Evolutionary conservation across 176 grass and related monocot genomes (phyloP).

Genomic region (Tillandsia leiboldiana): DNA sequence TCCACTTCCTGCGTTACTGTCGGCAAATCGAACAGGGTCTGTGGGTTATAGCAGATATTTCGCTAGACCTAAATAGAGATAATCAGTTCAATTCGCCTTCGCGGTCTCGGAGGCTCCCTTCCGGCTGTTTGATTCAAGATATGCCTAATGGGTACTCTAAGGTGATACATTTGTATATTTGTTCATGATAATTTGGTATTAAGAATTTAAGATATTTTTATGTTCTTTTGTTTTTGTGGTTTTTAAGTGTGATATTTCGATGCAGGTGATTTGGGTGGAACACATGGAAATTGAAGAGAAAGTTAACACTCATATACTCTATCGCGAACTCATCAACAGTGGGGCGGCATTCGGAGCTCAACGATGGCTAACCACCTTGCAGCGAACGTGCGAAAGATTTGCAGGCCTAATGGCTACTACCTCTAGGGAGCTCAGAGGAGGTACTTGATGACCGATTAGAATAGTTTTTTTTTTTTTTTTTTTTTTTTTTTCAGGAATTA

Average conservation of each 20-base stretch:
- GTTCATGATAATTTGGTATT: neutral
- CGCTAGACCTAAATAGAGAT: constrained; percentile 47
- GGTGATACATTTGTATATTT: constrained; percentile 17
- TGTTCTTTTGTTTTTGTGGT: neutral
- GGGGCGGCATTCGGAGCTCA: constrained; percentile 75
- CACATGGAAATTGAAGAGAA: constrained; percentile 83
- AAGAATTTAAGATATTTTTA: neutral
- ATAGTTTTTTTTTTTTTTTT: neutral
- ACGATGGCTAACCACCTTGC: constrained; percentile 66
- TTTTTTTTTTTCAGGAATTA: neutral
- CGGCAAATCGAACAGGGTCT: constrained; percentile 77
- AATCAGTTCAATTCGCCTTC: constrained; percentile 35
- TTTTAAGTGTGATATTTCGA: neutral
- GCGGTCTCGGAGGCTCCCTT: constrained; percentile 57
- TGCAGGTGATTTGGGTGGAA: constrained; percentile 85
- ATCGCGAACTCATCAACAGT: constrained; percentile 57
- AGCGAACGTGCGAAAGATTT: constrained; percentile 71
- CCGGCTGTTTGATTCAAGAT: constrained; percentile 78
- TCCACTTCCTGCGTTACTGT: constrained; percentile 93
- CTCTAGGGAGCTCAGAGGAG: constrained; percentile 44
- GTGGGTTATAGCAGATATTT: constrained; percentile 83
- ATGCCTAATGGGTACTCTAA: constrained; percentile 84
- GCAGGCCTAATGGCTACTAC: constrained; percentile 40
- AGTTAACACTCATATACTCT: constrained; percentile 37
- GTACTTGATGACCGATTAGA: constrained; percentile 9